A percentile compares a stretch with the other conserved stretches of the same genome.
These are phyloP conservation scores for Paracoccidioides brasiliensis DNA, from an alignment of 2,329 filamentous ascomycete genomes.

Conservation along the genomic window DNA sequence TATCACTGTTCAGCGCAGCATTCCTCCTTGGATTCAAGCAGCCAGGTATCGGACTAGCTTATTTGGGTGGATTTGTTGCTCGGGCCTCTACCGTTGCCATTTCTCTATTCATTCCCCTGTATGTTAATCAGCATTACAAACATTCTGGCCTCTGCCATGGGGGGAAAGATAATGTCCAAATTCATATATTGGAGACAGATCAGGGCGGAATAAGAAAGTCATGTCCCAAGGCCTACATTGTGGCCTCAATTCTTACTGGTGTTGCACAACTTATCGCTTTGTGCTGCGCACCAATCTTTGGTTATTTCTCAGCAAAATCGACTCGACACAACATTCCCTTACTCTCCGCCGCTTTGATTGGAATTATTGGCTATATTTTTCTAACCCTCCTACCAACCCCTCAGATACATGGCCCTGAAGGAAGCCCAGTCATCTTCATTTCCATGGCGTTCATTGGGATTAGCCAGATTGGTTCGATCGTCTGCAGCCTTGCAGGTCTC, in stretches of 20 bases:
- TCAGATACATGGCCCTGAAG: slow-evolving; percentile 57
- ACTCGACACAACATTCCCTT: slow-evolving; percentile 59
- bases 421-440: slow-evolving; percentile 56
- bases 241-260: slow-evolving; percentile 77
- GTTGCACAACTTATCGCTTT: slow-evolving; percentile 79
- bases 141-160: slow-evolving; percentile 61
- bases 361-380: slow-evolving; percentile 61
- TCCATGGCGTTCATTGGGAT: slow-evolving; percentile 72
- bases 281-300: slow-evolving; percentile 73
- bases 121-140: slow-evolving; percentile 83
- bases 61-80: slow-evolving; percentile 87
- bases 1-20: slow-evolving; percentile 48
- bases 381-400: slow-evolving; percentile 70
- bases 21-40: slow-evolving; percentile 61
- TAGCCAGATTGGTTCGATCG: slow-evolving; percentile 91
- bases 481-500: slow-evolving; percentile 82
- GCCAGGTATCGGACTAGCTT: slow-evolving; percentile 69
- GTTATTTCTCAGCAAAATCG: slow-evolving; percentile 63
- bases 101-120: slow-evolving; percentile 85
- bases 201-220: slow-evolving; percentile 61
- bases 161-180: slow-evolving; percentile 16
- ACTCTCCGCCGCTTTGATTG: slow-evolving; percentile 55
- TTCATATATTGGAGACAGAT: slow-evolving; percentile 18
- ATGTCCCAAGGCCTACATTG: slow-evolving; percentile 74
- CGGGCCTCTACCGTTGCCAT: slow-evolving; percentile 91